A percentile compares a stretch with the other conserved stretches of the same genome.
Evolutionary conservation across 108 stramenopile genomes (phyloP).

Genomic region (Fragilaria radians): DNA sequence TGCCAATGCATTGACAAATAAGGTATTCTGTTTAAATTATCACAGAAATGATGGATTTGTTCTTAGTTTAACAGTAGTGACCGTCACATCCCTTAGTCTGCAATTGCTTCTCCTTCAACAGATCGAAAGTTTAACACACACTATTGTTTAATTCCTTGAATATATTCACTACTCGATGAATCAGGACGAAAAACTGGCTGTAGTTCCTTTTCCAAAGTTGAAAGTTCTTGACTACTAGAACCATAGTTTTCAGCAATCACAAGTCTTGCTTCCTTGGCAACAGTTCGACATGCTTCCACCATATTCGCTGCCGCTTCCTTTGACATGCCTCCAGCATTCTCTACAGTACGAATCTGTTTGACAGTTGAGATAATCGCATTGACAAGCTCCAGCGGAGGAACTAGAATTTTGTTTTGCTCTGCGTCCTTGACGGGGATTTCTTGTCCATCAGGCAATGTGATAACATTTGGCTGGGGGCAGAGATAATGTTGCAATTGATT

Average conservation of each 20-base stretch:
- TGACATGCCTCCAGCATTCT: constrained; percentile 57
- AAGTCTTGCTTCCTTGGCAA: constrained; percentile 72
- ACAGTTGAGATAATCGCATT: constrained; percentile 56
- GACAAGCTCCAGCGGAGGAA: constrained; percentile 54
- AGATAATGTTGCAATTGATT: constrained; percentile 74
- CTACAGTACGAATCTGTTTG: constrained; percentile 68
- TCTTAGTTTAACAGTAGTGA: too few relatives aligned
- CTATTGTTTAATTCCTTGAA: constrained; percentile 22
- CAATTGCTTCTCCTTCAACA: too few relatives aligned
- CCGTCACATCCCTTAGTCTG: too few relatives aligned
- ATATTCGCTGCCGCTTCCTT: constrained; percentile 50
- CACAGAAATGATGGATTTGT: too few relatives aligned
- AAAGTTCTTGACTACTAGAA: constrained; percentile 47
- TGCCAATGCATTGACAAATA: too few relatives aligned
- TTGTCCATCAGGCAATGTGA: constrained; percentile 70
- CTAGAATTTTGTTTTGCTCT: constrained; percentile 31
- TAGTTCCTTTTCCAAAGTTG: constrained; percentile 54
- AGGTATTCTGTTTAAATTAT: too few relatives aligned
- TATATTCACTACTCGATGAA: constrained; percentile 40
- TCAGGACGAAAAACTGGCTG: constrained; percentile 76
- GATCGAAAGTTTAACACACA: not conserved
- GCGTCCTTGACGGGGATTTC: constrained; percentile 41
- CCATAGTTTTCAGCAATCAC: constrained; percentile 66
- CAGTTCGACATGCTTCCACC: constrained; percentile 61
- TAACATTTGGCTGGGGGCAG: constrained; percentile 54